Evolutionary conservation across 306 rosid species (phyloP).

Genomic region (Sicyos baderoa): DNA sequence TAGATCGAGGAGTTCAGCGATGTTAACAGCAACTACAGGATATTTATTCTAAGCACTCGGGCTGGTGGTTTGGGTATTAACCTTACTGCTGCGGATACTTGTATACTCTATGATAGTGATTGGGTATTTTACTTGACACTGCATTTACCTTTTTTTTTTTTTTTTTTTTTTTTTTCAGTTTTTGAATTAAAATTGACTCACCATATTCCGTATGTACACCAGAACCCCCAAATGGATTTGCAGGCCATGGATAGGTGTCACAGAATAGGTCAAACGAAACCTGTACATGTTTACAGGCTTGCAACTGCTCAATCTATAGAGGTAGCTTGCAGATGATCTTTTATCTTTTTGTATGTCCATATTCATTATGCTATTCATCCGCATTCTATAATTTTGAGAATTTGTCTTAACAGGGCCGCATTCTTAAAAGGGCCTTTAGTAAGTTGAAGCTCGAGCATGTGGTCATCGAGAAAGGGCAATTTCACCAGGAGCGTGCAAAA

Average conservation of each 20-base stretch:
- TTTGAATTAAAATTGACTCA: slow-evolving; percentile 10
- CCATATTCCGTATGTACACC: slow-evolving; percentile 24
- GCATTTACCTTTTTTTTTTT: not conserved
- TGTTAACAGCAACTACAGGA: slow-evolving; percentile 42
- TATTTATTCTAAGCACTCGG: slow-evolving; percentile 85
- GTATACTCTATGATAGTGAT: slow-evolving; percentile 94
- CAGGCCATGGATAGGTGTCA: slow-evolving; percentile 99
- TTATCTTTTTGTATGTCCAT: not conserved
- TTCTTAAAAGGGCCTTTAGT: slow-evolving; percentile 88
- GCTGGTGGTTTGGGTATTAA: slow-evolving; percentile 98
- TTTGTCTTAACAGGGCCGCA: slow-evolving; percentile 60
- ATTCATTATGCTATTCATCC: not conserved
- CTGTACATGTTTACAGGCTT: slow-evolving; percentile 95
- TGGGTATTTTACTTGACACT: slow-evolving; percentile 52
- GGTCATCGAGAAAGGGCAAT: slow-evolving; percentile 87
- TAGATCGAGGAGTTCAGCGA: slow-evolving; percentile 80
- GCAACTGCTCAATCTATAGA: slow-evolving; percentile 90
- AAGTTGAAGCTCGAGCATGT: slow-evolving; percentile 96
- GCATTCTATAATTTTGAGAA: slow-evolving; percentile 1
- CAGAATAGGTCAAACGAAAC: slow-evolving; percentile 90
- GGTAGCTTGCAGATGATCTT: slow-evolving; percentile 32
- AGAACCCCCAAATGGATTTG: slow-evolving; percentile 98
- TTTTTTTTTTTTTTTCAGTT: not conserved
- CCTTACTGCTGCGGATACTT: slow-evolving; percentile 96
- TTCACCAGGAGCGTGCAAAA: slow-evolving; percentile 61